Base-by-base conservation (phyloP, 1,139 yeast species). In the Candida neerlandica region DNA sequence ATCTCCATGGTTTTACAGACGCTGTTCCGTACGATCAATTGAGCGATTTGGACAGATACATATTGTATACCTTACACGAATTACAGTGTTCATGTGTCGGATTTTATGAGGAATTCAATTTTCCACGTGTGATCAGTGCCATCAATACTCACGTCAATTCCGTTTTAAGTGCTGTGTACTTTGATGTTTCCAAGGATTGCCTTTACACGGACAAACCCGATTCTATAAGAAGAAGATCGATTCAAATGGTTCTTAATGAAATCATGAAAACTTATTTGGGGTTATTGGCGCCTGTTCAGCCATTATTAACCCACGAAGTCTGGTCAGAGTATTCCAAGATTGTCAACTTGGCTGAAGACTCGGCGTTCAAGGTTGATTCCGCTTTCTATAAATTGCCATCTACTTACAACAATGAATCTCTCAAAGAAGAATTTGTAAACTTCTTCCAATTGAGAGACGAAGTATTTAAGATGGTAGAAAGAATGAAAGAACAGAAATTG, bases 181-280 rank as follows among this genome's bases (percentile, higher is more conserved):
- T 94, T 65, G 96, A 91, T 61, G 78, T 89, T 35, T 81, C 88
- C 45, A 95, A 94, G 62, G 99, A 94, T 61, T 75, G 88, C 48
- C 75, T 94, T 19, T 94, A 94, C 64, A 88, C 96, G 0, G 96
- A 88, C 55, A 59, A 66, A 0, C 49, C 60, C 0, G 63, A 65
- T 21, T 79, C 87, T 0, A 46, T 60, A 1, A 77, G 81, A 33
- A 80, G 98, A 53, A 73, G 79, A 51, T 78, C 86, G 3, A 83
- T 86, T 3, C 96, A 89, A 64, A 84, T 88, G 9, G 96, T 88
- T 0, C 73, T 95, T 47, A 65, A 71, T 38, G 80, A 86, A 55
- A 72, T 89, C 12, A 69, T 91, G 33, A 75, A 73, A 43, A 77
- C 84, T 0, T 88, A 91, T 59, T 66, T 84, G 21, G 80, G 88